Base-by-base conservation (phyloP, 345 rosid genomes). In the Arabidopsis arenosa region DNA sequence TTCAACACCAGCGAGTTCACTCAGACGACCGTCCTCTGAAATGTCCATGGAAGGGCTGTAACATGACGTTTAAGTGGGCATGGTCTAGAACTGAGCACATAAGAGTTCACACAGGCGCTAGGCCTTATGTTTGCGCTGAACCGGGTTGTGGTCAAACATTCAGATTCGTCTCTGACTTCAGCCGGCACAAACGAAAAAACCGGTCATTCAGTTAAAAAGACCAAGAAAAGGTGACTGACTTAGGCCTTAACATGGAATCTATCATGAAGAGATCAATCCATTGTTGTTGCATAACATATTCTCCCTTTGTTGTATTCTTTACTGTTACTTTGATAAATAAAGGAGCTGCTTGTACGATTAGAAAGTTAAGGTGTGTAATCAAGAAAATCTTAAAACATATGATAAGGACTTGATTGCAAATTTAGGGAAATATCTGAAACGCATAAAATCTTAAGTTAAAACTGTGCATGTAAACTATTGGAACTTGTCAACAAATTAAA, bases 11-110 rank as follows among this genome's bases (percentile, higher is more conserved):
- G 0, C 81, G 97, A 44, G 98, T 95, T 68, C 99, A 95, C 67
- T 36, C 74, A 26, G 97, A 92, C 36, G 99, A 92, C 28, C 92
- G 99, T 30, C 98, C 99, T n/a, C 90, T 95, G 18, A 92, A 95
- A 83, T 95, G 99, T 75, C 99, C 99, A 0, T 95, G 99, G 99
- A 95, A 90, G 62, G 97, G 99, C 36, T 95, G 99, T 80, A 90
- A 89, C 82, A 92, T 92, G 98, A 79, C 97, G 12, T 95, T 95
- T 80, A 95, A 95, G 83, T 95, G 98, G 98, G 94, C 97, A 14
- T 95, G 99, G 99, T 96, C 99, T 10, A 76, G 98, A 33, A 95
- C 99, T 0, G 99, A 95, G 73, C 99, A 95, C 75, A 81, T 90
- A 4, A 83, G 99, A 84, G 99, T 92, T 75, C 99, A 95, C 88